A percentile compares a stretch with the other conserved stretches of the same genome.
phyloP scores from a whole-genome alignment of 2,329 filamentous ascomycete species.

The Decorospora gaudefroyi region DNA sequence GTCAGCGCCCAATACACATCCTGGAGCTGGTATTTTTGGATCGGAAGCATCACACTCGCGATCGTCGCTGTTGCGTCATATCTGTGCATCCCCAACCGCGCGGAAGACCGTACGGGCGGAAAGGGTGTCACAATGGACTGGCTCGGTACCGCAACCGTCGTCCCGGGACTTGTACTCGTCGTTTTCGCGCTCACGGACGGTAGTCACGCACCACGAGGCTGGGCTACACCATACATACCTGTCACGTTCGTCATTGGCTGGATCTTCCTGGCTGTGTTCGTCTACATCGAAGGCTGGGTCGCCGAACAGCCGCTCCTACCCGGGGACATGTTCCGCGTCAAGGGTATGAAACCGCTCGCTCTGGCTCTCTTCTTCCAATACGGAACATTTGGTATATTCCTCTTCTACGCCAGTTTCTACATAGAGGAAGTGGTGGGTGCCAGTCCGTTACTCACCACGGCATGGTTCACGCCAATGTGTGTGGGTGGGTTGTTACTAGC shows the following conservation, averaged over 20 bases:
- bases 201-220: slow-evolving; percentile 68
- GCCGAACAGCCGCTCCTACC: slow-evolving; percentile 71
- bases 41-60: slow-evolving; percentile 41
- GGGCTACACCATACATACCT: slow-evolving; percentile 74
- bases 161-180: slow-evolving; percentile 65
- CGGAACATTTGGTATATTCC: slow-evolving; percentile 45
- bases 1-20: slow-evolving; percentile 36
- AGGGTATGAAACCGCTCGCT: slow-evolving; percentile 61
- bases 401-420: slow-evolving; percentile 49
- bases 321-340: slow-evolving; percentile 68
- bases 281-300: slow-evolving; percentile 75
- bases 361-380: slow-evolving; percentile 54
- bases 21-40: slow-evolving; percentile 45
- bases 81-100: slow-evolving; percentile 37
- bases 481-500: slow-evolving; percentile 43
- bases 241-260: slow-evolving; percentile 66
- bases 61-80: slow-evolving; percentile 37
- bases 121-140: slow-evolving; percentile 45
- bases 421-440: slow-evolving; percentile 40
- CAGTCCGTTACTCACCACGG: slow-evolving; percentile 37
- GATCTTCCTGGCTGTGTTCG: slow-evolving; percentile 61
- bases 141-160: slow-evolving; percentile 42
- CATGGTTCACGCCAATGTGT: slow-evolving; percentile 47
- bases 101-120: slow-evolving; percentile 12
- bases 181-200: slow-evolving; percentile 77